Evolutionary conservation across 164 flowering plant genomes (phyloP), one percentile per base, ranked within the genome.

Genomic region (Magnolia changhungtana): DNA sequence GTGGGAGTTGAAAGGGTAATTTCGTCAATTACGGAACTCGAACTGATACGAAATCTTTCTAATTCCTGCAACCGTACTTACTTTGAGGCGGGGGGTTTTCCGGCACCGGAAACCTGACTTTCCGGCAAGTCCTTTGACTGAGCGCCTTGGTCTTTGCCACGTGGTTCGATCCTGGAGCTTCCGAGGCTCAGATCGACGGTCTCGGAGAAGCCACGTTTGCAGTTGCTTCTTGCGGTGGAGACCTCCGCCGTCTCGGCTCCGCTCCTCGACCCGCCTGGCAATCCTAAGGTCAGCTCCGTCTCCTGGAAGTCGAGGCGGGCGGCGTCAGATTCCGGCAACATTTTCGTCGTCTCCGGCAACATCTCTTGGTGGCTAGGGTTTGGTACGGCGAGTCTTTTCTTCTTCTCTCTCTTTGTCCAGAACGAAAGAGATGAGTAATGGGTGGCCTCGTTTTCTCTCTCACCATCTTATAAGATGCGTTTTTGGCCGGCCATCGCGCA

Each of bases 261-360:
- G 11, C 59, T 16, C 11, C 83, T 81, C 7, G 74, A 55, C 21
- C 78, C 81, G 11, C 89, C 89, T 0, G 87, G 89, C 9, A 83
- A 21, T n/a, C 82, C 85, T 5, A 87, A 50, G 1, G 86, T 87
- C 63, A 87, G 80, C 79, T 85, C 89, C 0, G 89, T 86, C 24
- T 86, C 87, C 72, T 29, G 77, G 64, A 81, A 83, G 64, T 80
- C 77, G 67, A 78, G 50, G 67, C 66, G 68, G 49, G 74, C 55
- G 13, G 67, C 6, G 49, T 78, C 80, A n/a, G 81, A 66, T 67
- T 78, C 81, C 76, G 82, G 77, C 61, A 50, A 20, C 51, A 8
- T 50, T 14, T 49, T 75, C 61, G 24, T 37, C 18, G 61, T 10
- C 61, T 37, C 45, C 45, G 45, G 45, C 45, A 37, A 5, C 29